Base-by-base conservation (phyloP, 2,329 filamentous ascomycete genomes). In the Colletotrichum cuscutae region DNA sequence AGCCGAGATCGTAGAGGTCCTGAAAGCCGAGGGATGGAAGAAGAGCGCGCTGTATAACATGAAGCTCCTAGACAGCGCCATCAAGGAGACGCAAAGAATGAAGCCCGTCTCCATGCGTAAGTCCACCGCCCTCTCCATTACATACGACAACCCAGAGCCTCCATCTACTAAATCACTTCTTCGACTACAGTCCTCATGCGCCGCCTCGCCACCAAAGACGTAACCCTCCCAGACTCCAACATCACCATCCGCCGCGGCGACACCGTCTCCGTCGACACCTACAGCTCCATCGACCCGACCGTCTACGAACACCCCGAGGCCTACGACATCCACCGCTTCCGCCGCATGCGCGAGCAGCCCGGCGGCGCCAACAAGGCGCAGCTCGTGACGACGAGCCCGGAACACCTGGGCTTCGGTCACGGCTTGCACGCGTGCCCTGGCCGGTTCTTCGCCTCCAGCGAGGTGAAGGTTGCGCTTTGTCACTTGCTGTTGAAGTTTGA, bases 371-470 rank as follows among this genome's bases (percentile, higher is more conserved):
- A 76, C 61, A 61, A 72, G 6, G 76, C 83, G 75, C 85, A 86
- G 76, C 84, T 86, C 65, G 84, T 82, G 19, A 82, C 80, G 70
- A 81, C 82, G 58, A 77, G 78, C 15, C 78, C 82, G 65, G 76
- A 79, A 7, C 81, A 78, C 68, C 76, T 82, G 61, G 81, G 80
- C 9, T 84, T 83, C 68, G 83, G 83, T 0, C 79, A 81, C 0
- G 83, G 82, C 5, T 79, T 42, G 1, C 58, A 61, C 22, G 35
- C 35, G 2, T 61, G 58, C 42, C 58, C 58, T 2, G 58, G 58
- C 24, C 13, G 58, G 6, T 61, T 46, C 22, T 61, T 61, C 7
- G 58, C 30, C 4, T 35, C 58, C 3, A n/a, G 49, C 24, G 35
- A 61, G 35, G 58, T 61, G 9, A 61, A 61, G 2, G 22, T 49